Conservation (phyloP, 177 flowering plant species). For the Vitis hybrid region DNA sequence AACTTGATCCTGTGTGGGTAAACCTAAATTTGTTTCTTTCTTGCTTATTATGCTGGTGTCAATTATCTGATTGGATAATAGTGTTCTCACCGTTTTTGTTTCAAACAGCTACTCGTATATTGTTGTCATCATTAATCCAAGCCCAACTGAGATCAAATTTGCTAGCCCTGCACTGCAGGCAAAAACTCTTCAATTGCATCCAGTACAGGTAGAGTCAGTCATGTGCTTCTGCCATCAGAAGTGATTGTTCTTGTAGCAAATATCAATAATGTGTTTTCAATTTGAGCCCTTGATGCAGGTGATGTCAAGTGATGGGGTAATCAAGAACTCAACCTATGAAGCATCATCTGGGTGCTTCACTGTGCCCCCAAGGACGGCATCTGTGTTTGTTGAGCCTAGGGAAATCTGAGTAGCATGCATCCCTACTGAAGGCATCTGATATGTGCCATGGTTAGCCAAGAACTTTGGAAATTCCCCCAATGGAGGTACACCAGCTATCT, state of each 20-base stretch:
- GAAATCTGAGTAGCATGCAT: constrained; percentile 16
- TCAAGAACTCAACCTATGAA: constrained; percentile 67
- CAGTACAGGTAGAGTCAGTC: constrained; percentile 64
- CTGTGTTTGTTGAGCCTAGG: constrained; percentile 83
- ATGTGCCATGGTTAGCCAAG: no score
- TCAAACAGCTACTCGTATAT: constrained; percentile 64
- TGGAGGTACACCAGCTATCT: no score
- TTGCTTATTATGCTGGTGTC: not conserved
- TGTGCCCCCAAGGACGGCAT: constrained; percentile 69
- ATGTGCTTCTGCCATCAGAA: not conserved
- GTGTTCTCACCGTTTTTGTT: constrained; percentile 7
- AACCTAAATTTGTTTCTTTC: constrained; percentile 1
- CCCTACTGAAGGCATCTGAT: no score
- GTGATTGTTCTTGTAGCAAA: not conserved
- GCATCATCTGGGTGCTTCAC: constrained; percentile 63
- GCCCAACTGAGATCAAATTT: constrained; percentile 57
- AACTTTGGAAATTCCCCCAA: no score
- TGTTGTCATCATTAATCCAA: constrained; percentile 61
- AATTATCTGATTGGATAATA: not conserved
- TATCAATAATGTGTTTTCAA: not conserved
- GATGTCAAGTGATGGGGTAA: constrained; percentile 56
- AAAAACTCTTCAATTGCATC: constrained; percentile 65
- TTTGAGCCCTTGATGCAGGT: constrained; percentile 38
- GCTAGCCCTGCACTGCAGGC: constrained; percentile 40
- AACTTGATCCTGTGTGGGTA: constrained; percentile 78